Conservation (phyloP, 805 yeast species). For the Huiozyma naganishii region DNA sequence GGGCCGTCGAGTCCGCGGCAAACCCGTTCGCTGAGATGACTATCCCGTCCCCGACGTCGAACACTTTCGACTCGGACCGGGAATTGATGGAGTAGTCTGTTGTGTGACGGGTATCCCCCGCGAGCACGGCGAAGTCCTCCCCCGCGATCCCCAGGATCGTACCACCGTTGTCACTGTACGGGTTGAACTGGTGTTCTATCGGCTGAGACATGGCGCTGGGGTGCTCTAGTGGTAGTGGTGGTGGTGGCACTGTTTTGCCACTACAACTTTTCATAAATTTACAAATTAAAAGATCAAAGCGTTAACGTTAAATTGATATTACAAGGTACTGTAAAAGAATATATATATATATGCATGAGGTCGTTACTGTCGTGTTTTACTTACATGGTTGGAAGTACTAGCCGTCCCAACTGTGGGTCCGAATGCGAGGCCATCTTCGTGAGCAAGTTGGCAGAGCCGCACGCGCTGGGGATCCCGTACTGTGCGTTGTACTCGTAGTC, state of each 20-base stretch:
- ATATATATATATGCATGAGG: too few relatives aligned
- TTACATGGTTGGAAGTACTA: too few relatives aligned
- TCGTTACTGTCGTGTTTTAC: too few relatives aligned
- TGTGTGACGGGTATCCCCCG: slow-evolving; percentile 97
- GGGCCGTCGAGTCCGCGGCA: slow-evolving; percentile 87
- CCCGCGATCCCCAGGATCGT: slow-evolving; percentile 97
- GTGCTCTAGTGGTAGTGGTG: too few relatives aligned
- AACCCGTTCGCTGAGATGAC: slow-evolving; percentile 91
- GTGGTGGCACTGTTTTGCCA: too few relatives aligned
- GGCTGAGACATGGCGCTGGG: slow-evolving; percentile 31
- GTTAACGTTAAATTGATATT: too few relatives aligned
- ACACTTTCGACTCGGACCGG: slow-evolving; percentile 83
- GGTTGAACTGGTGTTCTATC: slow-evolving; percentile 86
- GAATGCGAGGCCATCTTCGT: too few relatives aligned
- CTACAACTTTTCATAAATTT: too few relatives aligned
- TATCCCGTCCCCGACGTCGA: slow-evolving; percentile 78
- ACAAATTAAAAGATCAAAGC: too few relatives aligned
- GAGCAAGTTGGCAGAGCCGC: too few relatives aligned
- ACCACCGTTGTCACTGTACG: slow-evolving; percentile 93
- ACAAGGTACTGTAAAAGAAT: too few relatives aligned
- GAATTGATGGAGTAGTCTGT: slow-evolving; percentile 90
- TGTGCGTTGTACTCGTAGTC: neutral
- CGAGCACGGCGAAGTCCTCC: slow-evolving; percentile 89
- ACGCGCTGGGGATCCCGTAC: neutral
- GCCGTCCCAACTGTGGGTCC: too few relatives aligned